These are phyloP conservation scores for Castanopsis chinensis DNA, from an alignment of 306 rosid genomes.

Conservation along the genomic window DNA sequence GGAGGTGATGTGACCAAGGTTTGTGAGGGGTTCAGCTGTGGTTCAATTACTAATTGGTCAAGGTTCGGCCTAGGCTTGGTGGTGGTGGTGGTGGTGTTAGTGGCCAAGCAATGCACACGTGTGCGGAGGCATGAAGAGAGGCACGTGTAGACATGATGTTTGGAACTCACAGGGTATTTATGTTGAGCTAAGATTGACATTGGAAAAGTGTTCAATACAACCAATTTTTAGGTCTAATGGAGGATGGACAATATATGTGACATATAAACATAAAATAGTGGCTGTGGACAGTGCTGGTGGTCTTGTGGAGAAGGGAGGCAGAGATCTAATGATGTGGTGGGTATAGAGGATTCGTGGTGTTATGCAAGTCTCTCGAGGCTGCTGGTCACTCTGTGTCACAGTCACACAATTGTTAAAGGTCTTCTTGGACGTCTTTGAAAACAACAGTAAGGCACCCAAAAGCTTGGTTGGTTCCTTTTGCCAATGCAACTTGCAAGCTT, in stretches of 20 bases:
- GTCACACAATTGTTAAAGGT: not conserved
- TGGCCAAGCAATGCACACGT: conserved; percentile 29
- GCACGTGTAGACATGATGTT: conserved; percentile 13
- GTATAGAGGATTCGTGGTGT: conserved; percentile 44
- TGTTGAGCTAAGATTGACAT: conserved; percentile 69
- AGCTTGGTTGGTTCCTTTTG: not conserved
- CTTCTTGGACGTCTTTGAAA: not conserved
- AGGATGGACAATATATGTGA: not conserved
- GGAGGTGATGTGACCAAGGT: not conserved
- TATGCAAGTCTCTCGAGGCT: conserved; percentile 21
- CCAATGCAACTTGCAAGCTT: not conserved
- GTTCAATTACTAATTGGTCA: conserved; percentile 29
- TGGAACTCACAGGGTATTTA: conserved; percentile 36
- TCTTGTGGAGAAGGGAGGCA: conserved; percentile 20
- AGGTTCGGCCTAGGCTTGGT: conserved; percentile 23
- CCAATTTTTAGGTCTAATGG: not conserved
- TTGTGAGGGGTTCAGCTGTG: not conserved
- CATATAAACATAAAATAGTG: conserved; percentile 16
- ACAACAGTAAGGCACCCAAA: not conserved
- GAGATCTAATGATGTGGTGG: conserved; percentile 32
- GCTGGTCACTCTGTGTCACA: conserved; percentile 5
- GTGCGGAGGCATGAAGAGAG: not conserved
- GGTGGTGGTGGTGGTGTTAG: not conserved
- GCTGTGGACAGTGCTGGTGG: conserved; percentile 19
- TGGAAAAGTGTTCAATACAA: conserved; percentile 19